Evolutionary conservation across 257 asterid genomes (phyloP).

Genomic region (Scutellaria minor): DNA sequence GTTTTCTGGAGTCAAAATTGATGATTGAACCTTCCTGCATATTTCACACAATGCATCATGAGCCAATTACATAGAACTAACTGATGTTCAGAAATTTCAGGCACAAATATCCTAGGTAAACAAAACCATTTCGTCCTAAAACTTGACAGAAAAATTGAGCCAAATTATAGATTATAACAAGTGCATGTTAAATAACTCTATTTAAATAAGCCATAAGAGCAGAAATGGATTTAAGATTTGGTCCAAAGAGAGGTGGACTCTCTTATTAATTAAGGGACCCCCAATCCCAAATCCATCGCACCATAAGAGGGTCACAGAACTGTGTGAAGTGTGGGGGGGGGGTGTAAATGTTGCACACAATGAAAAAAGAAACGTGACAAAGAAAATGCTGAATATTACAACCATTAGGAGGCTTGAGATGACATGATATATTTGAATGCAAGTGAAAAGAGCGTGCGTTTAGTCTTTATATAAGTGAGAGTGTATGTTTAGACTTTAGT

Average conservation of each 20-base stretch:
- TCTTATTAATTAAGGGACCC: no score
- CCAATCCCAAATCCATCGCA: no score
- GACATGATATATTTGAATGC: no score
- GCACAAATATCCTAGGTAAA: constrained; percentile 15
- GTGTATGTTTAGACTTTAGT: no score
- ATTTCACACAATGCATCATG: constrained; percentile 30
- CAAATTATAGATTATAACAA: constrained; percentile 6
- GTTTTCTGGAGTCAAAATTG: constrained; percentile 92
- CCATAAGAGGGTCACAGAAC: no score
- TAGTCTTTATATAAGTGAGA: no score
- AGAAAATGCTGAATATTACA: background rate
- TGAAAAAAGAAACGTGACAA: background rate
- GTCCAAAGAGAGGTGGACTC: no score
- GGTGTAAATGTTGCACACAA: background rate
- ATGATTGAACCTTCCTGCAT: constrained; percentile 73
- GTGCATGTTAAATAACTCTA: background rate
- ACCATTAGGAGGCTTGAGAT: background rate
- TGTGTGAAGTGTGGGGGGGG: no score
- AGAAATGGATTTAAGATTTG: background rate
- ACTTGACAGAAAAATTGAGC: background rate
- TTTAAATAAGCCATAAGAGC: constrained; percentile 3
- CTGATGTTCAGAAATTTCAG: constrained; percentile 23
- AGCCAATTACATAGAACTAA: constrained; percentile 32
- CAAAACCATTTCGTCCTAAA: constrained; percentile 24
- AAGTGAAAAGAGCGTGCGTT: no score